Evolutionary conservation across 139 green algal genomes (phyloP).

Genomic region (Chlamydomonas sphaeroides): DNA sequence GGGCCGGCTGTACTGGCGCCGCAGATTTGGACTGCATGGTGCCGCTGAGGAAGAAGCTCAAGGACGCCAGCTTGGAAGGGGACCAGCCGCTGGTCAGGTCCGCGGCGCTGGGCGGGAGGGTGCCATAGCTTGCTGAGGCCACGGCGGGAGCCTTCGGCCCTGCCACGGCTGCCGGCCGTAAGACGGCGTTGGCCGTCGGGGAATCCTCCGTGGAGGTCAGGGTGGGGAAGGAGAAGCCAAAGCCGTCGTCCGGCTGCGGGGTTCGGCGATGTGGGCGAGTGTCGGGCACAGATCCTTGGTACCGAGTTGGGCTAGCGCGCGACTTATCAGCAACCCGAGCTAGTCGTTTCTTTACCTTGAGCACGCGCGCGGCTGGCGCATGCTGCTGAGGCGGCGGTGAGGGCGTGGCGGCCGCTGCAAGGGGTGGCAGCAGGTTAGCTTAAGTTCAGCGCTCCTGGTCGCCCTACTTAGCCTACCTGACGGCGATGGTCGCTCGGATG

Average conservation of each 20-base stretch:
- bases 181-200: neutral
- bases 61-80: constrained; percentile 26
- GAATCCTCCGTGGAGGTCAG: constrained; percentile 1
- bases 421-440: too few relatives aligned
- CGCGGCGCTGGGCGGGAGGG: neutral
- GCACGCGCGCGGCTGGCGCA: too few relatives aligned
- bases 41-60: constrained; percentile 25
- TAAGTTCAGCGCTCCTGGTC: too few relatives aligned
- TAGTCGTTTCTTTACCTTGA: too few relatives aligned
- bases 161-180: neutral
- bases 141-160: neutral
- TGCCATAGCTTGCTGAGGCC: too few relatives aligned
- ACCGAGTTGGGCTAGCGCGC: too few relatives aligned
- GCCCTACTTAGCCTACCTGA: too few relatives aligned
- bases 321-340: too few relatives aligned
- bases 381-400: neutral
- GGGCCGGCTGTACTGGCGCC: too few relatives aligned
- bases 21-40: neutral
- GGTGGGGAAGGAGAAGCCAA: constrained; percentile 6
- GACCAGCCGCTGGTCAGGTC: constrained; percentile 22
- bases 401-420: neutral
- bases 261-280: neutral
- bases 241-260: neutral
- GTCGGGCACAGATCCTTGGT: too few relatives aligned
- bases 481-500: too few relatives aligned